Evolutionary conservation across 1,284 basidiomycete genomes (phyloP), one percentile per base, ranked within the genome.

Genomic region (Paramarasmius palmivorus): DNA sequence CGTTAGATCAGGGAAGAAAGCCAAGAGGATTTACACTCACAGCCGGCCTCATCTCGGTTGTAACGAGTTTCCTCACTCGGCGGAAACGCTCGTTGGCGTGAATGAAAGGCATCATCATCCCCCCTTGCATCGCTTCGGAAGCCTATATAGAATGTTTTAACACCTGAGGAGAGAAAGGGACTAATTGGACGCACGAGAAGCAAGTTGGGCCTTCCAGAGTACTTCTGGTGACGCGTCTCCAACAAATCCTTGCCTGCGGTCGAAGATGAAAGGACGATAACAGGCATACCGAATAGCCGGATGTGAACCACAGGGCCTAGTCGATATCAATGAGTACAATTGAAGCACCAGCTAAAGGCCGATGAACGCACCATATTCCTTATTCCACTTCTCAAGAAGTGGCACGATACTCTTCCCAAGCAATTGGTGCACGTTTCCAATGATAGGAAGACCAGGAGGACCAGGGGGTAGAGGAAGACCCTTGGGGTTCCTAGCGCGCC

Each of bases 381-480:
- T 20, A 4, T 14, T 23, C 40, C 40, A 41, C 40, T 41, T 19
- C 19, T 20, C 19, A 19, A 41, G 23, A 5, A 41, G 19, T 41
- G 40, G 19, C n/a, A 37, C 42, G 38, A 49, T 50, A 22, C 32
- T 68, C 61, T 66, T 83, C 84, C 35, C 71, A 73, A 1, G 83
- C n/a, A 49, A 12, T 26, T 49, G 48, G 35, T 19, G 34, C n/a
- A 38, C 34, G 26, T 49, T 49, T 23, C 48, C 48, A 26, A 49
- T 37, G 5, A 49, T 22, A 1, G 48, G 48, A 39, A 48, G 25
- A 29, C 34, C 26, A n/a, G 29, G 46, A 5, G 46, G 46, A 22
- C 46, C 46, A 3, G 46, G 46, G 20, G 46, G 46, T 4, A 38
- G 37, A 14, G 37, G 37, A 38, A 41, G 40, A 22, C 17, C 40